phyloP scores from a whole-genome alignment of 192 early-diverging fungal genomes.

The Entomortierella parvispora region DNA sequence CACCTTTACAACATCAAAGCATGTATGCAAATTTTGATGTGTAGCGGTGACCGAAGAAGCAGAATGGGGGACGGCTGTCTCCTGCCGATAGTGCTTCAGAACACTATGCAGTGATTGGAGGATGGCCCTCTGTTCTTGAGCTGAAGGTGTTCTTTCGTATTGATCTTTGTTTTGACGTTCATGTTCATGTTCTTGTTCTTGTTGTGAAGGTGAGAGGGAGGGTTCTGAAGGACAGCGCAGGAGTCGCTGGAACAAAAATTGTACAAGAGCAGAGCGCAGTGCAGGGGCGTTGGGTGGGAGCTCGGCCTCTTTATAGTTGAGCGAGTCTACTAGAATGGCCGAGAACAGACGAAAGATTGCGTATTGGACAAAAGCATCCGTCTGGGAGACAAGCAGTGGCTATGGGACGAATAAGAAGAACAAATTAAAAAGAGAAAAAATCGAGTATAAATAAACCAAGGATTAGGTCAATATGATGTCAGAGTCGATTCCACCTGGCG shows the following conservation, averaged over 20 bases:
- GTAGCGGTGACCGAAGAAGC: no score
- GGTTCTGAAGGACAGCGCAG: not conserved
- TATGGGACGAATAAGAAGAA: not conserved
- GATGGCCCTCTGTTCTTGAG: slow-evolving; percentile 4
- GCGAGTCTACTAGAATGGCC: not conserved
- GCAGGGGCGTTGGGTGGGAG: not conserved
- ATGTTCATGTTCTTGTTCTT: no score
- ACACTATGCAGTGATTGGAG: slow-evolving; percentile 25
- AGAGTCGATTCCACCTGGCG: not conserved
- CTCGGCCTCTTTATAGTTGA: not conserved
- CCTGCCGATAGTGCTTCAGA: slow-evolving; percentile 37
- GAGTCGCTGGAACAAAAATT: not conserved
- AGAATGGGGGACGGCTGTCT: no score
- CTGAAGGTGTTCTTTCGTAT: not conserved
- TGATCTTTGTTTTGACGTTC: no score
- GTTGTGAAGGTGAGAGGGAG: no score
- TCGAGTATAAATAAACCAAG: not conserved
- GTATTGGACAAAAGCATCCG: slow-evolving; percentile 16
- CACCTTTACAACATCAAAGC: not conserved
- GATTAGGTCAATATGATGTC: not conserved
- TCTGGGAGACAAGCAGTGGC: slow-evolving; percentile 3
- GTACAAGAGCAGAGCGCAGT: not conserved
- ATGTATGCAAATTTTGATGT: no score
- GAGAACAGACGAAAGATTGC: slow-evolving; percentile 4
- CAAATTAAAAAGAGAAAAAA: not conserved